Evolutionary conservation across 2,329 filamentous ascomycete species (phyloP), one percentile per base, ranked within the genome.

Genomic region (Calonectria honghensis): DNA sequence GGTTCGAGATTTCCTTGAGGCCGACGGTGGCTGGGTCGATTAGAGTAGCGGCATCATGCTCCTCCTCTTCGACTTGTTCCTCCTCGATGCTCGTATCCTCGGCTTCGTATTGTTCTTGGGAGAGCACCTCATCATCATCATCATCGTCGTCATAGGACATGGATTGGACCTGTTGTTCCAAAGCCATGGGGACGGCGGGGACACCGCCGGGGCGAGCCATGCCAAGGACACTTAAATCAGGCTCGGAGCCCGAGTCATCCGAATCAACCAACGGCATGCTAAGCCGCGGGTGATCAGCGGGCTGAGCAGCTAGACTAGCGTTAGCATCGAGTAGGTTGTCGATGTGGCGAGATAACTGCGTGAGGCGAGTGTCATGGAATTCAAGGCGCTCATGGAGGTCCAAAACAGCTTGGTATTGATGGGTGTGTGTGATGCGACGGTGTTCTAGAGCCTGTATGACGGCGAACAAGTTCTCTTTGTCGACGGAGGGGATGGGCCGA

Each of bases 1-100:
- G 89, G 76, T 95, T 96, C 79, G 94, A 95, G 82, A 97, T 96
- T 83, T 97, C 95, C 83, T 96, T 96, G 75, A 96, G 87, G 54
- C 93, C 85, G 72, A 83, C 89, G 14, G 89, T 82, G 24, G 88
- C 88, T 24, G 88, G 85, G 18, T 91, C 87, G 71, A 92, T 88
- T 68, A 93, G 90, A 0, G 83, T 81, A 6, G 81, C 77, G 24
- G 80, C 82, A 1, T 85, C 86, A 14, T 85, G 82, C n/a, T 83
- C 83, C n/a, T 83, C 83, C 0, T 83, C 80, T n/a, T 82, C 85
- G 9, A 85, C 84, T 29, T 86, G 85, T 4, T 85, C 84, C 3
- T 84, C 84, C 13, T 81, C 81, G 20, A 83, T 73, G 68, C 81
- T 82, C 4, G 78, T 81, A 37, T 83, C 81, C 32, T 84, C 83